Evolutionary conservation across 1,284 basidiomycete species (phyloP).

Genomic region (Volvariella volvacea): DNA sequence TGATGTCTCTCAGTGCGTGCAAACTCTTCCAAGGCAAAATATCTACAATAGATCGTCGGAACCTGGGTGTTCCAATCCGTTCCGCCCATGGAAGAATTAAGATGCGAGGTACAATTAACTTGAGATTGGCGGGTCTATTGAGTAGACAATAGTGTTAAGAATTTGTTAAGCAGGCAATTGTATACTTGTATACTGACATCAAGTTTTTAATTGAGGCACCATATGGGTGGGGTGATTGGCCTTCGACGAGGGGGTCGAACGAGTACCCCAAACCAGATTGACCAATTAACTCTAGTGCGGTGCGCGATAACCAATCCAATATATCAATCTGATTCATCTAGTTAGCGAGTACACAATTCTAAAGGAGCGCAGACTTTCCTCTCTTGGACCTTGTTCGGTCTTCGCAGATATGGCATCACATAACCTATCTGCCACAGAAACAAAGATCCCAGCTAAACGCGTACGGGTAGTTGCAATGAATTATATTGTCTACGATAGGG

Average conservation of each 20-base stretch:
- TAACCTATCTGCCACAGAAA: conserved; percentile 21
- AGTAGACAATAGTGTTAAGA: not conserved
- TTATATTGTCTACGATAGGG: not conserved
- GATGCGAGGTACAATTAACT: conserved; percentile 9
- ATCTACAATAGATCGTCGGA: conserved; percentile 24
- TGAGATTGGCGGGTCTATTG: conserved; percentile 10
- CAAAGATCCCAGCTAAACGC: conserved; percentile 21
- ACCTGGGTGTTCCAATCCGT: conserved; percentile 18
- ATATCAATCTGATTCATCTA: conserved; percentile 23
- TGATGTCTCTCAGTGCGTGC: conserved; percentile 21
- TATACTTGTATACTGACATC: conserved; percentile 13
- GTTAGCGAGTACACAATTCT: not conserved
- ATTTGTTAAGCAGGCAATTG: not conserved
- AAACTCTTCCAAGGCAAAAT: conserved; percentile 24
- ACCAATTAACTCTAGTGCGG: conserved; percentile 32
- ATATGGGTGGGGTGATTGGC: conserved; percentile 18
- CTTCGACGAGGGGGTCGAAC: conserved; percentile 25
- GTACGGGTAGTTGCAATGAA: not conserved
- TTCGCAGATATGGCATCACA: not conserved
- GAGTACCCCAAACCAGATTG: conserved; percentile 33
- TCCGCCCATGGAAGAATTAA: conserved; percentile 16
- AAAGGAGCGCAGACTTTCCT: not conserved
- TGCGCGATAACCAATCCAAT: conserved; percentile 27
- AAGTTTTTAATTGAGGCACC: conserved; percentile 21
- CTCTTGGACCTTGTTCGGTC: not conserved